Base-by-base conservation (phyloP, 306 rosid genomes). In the Trifolium dubium region DNA sequence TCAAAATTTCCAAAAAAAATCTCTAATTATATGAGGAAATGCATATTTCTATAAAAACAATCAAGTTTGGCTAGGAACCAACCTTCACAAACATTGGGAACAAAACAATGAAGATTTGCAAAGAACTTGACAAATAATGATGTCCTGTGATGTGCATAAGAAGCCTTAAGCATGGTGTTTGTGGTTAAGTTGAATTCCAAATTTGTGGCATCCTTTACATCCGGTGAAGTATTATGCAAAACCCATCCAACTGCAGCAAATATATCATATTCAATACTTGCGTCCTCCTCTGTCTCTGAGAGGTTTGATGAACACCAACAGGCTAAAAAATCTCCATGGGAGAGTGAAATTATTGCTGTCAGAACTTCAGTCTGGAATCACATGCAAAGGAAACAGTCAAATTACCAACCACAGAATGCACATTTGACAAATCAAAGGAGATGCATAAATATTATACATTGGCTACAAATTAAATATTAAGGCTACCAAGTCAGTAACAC, bases 101-200 rank as follows among this genome's bases (percentile, higher is more conserved):
- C 85, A 64, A 93, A 93, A 85, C 97, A 93, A 80, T 93, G 98
- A 82, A 93, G 98, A 82, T 93, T 93, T 82, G 98, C 98, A 74
- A 93, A 88, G 78, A 93, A 76, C 91, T 93, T 93, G 83, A 93
- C 91, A 82, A 93, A 89, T 68, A 93, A 83, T 30, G 98, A 87
- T 17, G 98, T 89, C 85, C 96, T 91, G 71, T 88, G 88, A 79
- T 93, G 98, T 56, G 88, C 91, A 83, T 88, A 93, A 50, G 91
- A 87, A 79, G 91, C 82, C 77, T 75, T 87, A 47, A 87, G 85
- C 94, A 86, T 86, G 80, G 71, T 84, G 76, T 49, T 88, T 12
- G 79, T 82, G 39, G 77, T 67, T 69, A 84, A 75, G 65, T 85
- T 70, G 76, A 88, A 87, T 81, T 89, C 92, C 67, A 89, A 81